These are phyloP conservation scores for Epichloe gansuensis DNA, from an alignment of 2,329 filamentous ascomycete species.

Conservation along the genomic window DNA sequence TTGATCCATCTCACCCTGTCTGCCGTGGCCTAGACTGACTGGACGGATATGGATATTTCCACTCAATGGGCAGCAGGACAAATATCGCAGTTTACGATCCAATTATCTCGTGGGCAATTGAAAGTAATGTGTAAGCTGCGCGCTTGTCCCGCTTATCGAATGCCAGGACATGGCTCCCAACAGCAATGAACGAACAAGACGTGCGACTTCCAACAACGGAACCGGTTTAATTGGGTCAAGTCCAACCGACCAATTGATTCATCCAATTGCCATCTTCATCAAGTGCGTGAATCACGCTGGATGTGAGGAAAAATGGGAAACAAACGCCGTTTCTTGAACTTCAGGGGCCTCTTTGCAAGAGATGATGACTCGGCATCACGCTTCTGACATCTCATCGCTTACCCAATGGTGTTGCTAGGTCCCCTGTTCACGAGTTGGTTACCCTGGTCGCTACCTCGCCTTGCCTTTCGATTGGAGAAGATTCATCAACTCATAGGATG, in stretches of 20 bases:
- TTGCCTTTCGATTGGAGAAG: background rate
- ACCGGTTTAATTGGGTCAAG: background rate
- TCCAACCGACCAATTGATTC: background rate
- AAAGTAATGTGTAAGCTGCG: background rate
- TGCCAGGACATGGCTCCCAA: background rate
- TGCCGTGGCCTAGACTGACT: background rate
- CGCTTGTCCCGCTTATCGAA: background rate
- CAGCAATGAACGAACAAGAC: background rate
- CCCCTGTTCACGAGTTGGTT: background rate
- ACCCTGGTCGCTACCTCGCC: background rate
- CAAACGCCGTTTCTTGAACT: background rate
- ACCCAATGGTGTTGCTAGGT: background rate
- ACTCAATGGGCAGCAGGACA: background rate
- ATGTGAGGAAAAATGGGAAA: background rate
- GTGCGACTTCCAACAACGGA: background rate
- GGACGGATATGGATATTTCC: background rate
- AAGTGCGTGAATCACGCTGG: background rate
- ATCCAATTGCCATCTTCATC: background rate
- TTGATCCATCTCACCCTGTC: background rate
- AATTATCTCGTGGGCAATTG: too few relatives aligned
- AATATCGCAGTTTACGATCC: background rate
- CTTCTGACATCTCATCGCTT: background rate
- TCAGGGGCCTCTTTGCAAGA: background rate
- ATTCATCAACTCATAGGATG: background rate
- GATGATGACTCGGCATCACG: background rate